These are phyloP conservation scores for Oryza punctata DNA, from an alignment of 176 grass and related monocot genomes.

Conservation along the genomic window DNA sequence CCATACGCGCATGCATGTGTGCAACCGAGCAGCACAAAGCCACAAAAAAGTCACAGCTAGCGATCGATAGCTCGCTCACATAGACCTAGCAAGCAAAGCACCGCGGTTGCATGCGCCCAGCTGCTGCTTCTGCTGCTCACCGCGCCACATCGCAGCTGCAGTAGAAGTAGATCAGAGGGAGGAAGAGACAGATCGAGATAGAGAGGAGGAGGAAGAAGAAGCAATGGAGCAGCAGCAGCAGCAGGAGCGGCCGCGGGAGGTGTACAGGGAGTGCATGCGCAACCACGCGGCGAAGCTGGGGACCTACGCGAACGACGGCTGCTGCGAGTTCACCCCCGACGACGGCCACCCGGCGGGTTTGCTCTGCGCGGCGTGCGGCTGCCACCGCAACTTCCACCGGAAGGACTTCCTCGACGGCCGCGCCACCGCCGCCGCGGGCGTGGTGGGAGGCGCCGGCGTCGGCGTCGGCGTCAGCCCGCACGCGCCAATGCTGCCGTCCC, in stretches of 20 bases:
- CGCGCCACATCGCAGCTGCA: not conserved
- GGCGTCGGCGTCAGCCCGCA: conserved; percentile 12
- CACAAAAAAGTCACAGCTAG: not conserved
- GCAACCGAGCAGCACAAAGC: not conserved
- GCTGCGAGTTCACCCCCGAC: conserved; percentile 90
- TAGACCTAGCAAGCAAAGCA: not conserved
- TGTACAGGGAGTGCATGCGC: conserved; percentile 88
- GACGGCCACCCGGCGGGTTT: conserved; percentile 47
- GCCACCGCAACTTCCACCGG: conserved; percentile 91
- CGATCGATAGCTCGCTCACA: not conserved
- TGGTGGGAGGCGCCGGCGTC: not conserved
- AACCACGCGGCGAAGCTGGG: conserved; percentile 94
- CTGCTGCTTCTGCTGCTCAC: not conserved
- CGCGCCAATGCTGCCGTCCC: conserved; percentile 33
- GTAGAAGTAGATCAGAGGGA: not conserved
- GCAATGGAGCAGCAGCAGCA: conserved; percentile 32
- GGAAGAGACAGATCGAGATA: conserved; percentile 13
- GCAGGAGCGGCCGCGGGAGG: conserved; percentile 53
- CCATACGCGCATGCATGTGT: not conserved
- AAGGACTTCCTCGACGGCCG: conserved; percentile 56
- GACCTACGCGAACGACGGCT: conserved; percentile 83
- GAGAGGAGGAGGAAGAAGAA: not conserved
- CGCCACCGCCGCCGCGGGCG: not conserved
- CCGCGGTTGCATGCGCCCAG: not conserved
- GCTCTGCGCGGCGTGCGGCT: conserved; percentile 75